Base-by-base conservation (phyloP, 805 yeast genomes). In the Cyberlindnera petersonii region DNA sequence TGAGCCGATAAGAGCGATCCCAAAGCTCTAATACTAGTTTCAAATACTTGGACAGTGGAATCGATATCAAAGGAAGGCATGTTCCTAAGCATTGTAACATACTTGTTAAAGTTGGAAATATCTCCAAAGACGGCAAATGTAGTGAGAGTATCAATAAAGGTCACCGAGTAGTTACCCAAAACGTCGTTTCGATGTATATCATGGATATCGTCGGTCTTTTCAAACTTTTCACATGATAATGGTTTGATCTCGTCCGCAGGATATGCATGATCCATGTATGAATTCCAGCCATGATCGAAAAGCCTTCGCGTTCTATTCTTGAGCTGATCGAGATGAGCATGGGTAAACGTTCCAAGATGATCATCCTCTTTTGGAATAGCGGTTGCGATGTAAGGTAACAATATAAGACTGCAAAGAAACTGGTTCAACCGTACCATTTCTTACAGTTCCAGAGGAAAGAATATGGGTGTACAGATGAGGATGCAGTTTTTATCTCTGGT, bases 231-330 rank as follows among this genome's bases (percentile, higher is more conserved):
- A 57, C 98, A 89, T 0, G 81, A 58, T 10, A 85, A 51, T 0
- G 98, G 97, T 24, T 70, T 62, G 8, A 89, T 75, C 54, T 88
- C 94, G 59, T 89, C 98, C 18, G 65, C 74, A 0, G 97, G 97
- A 50, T 74, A 86, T 0, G 86, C 98, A 52, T 71, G 53, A 2
- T 61, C 58, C 65, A 83, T 65, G 58, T 89, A 89, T 9, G 79
- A 70, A 37, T 68, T 53, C 83, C 91, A 84, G 0, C 84, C 93
- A 60, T 83, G 91, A 39, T 77, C 61, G 49, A 89, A 86, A 24
- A 88, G 64, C 2, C 59, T 53, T 40, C 58, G 64, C 0, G 91
- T 75, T 45, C 78, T 76, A 11, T 66, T 54, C 47, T 61, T 60
- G 15, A 65, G 54, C 2, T 41, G 28, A 6, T 33, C 16, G 13